These are phyloP conservation scores for Pythium oligandrum DNA, from an alignment of 352 stramenopile genomes.

Conservation along the genomic window DNA sequence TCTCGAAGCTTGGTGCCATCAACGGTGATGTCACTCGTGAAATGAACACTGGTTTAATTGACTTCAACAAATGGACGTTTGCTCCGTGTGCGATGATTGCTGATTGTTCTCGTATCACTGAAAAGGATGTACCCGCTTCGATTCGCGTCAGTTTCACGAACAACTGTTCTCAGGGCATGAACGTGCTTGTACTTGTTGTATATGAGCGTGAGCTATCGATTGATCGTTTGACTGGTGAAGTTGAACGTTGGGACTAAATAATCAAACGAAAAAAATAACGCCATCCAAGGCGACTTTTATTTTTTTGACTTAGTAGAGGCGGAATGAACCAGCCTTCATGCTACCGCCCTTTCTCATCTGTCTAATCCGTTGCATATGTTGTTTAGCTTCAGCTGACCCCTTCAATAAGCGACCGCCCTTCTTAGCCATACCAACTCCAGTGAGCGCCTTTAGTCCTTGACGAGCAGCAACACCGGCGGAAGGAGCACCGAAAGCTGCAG, in stretches of 20 bases:
- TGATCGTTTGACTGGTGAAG: conserved; percentile 2
- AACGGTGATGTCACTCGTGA: conserved; percentile 19
- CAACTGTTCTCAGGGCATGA: conserved; percentile 2
- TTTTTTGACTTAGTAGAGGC: background rate
- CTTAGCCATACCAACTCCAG: no score
- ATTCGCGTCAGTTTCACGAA: conserved; percentile 2
- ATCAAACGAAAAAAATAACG: background rate
- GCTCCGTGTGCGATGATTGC: conserved; percentile 1
- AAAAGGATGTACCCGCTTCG: conserved; percentile 1
- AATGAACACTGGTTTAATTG: conserved; percentile 19
- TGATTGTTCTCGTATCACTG: conserved; percentile 1
- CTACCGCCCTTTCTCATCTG: no score
- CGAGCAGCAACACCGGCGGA: no score
- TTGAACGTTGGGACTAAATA: background rate
- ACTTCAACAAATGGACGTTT: conserved; percentile 12
- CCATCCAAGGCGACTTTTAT: background rate
- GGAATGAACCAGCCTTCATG: no score
- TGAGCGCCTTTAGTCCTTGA: no score
- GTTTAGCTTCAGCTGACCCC: no score
- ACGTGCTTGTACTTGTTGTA: conserved; percentile 2
- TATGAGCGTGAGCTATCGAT: conserved; percentile 2
- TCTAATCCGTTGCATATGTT: no score
- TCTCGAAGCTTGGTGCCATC: conserved; percentile 15
- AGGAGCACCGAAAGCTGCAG: no score
- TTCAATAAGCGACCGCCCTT: no score